These are phyloP conservation scores for Xanthoconium stramineum DNA, from an alignment of 768 basidiomycete genomes.

Conservation along the genomic window DNA sequence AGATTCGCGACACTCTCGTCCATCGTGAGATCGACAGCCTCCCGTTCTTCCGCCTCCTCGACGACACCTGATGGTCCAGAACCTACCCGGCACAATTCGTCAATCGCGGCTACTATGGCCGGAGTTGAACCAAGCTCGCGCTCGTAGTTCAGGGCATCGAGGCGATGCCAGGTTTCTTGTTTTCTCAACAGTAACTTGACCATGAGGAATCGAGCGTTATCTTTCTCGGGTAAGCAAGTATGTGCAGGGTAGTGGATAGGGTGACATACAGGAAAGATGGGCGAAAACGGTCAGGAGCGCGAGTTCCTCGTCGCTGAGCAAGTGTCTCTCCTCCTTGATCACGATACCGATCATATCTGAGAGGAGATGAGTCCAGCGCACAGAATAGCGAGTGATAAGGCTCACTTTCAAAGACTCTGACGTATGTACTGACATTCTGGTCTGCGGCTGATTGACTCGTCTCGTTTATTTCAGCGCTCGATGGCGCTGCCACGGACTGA, in stretches of 20 bases:
- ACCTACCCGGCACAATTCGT: constrained; percentile 37
- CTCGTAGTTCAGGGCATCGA: constrained; percentile 41
- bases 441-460: not conserved
- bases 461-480: constrained; percentile 4
- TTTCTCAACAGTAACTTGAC: constrained; percentile 62
- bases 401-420: constrained; percentile 31
- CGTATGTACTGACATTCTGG: constrained; percentile 24
- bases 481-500: constrained; percentile 11
- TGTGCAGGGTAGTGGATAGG: not conserved
- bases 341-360: constrained; percentile 58
- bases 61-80: constrained; percentile 1
- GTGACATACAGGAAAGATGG: constrained; percentile 47
- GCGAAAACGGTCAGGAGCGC: constrained; percentile 41
- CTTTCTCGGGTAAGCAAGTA: constrained; percentile 31
- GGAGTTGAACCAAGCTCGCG: constrained; percentile 38
- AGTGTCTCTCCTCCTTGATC: constrained; percentile 44
- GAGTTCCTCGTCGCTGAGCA: constrained; percentile 51
- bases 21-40: constrained; percentile 36
- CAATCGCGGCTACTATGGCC: constrained; percentile 40
- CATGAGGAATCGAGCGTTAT: constrained; percentile 58
- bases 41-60: constrained; percentile 23
- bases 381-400: not conserved
- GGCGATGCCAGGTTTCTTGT: constrained; percentile 51
- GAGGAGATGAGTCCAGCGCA: not conserved
- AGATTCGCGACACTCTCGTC: constrained; percentile 20